A percentile compares a stretch with the other conserved stretches of the same genome.
Conservation (phyloP, 805 yeast genomes). For the Starmerella geochares region DNA sequence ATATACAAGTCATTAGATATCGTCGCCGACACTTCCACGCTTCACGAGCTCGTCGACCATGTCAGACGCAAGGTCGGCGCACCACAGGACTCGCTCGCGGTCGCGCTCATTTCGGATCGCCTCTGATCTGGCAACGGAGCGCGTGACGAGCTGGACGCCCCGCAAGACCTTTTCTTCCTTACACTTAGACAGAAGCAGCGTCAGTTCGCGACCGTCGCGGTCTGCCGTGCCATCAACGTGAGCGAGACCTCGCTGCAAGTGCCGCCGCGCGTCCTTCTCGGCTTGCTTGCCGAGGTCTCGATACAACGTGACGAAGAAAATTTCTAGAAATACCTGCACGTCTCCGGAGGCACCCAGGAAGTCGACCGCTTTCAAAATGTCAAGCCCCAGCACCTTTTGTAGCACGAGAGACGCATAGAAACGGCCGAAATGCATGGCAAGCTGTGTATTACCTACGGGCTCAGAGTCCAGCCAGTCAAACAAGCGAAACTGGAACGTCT, state of each 20-base stretch:
- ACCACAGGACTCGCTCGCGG: conserved; percentile 59
- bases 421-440: conserved; percentile 62
- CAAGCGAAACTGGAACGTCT: conserved; percentile 75
- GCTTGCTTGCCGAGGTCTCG: conserved; percentile 43
- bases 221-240: conserved; percentile 13
- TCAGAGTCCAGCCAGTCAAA: conserved; percentile 80
- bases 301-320: conserved; percentile 57
- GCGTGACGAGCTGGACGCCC: conserved; percentile 57
- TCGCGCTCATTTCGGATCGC: conserved; percentile 43
- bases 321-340: conserved; percentile 58
- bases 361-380: conserved; percentile 61
- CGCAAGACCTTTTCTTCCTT: conserved; percentile 49
- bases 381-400: conserved; percentile 63
- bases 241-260: conserved; percentile 3
- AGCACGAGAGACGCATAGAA: conserved; percentile 69
- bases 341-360: conserved; percentile 57
- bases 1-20: not conserved
- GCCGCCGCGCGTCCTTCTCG: conserved; percentile 22
- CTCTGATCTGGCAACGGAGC: conserved; percentile 35
- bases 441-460: conserved; percentile 37
- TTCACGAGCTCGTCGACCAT: conserved; percentile 19
- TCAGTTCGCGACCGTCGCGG: conserved; percentile 41
- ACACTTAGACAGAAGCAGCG: conserved; percentile 45
- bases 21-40: not conserved
- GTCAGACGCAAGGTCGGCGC: conserved; percentile 27